Evolutionary conservation across 306 rosid species (phyloP).

Genomic region (Begonia masoniana): DNA sequence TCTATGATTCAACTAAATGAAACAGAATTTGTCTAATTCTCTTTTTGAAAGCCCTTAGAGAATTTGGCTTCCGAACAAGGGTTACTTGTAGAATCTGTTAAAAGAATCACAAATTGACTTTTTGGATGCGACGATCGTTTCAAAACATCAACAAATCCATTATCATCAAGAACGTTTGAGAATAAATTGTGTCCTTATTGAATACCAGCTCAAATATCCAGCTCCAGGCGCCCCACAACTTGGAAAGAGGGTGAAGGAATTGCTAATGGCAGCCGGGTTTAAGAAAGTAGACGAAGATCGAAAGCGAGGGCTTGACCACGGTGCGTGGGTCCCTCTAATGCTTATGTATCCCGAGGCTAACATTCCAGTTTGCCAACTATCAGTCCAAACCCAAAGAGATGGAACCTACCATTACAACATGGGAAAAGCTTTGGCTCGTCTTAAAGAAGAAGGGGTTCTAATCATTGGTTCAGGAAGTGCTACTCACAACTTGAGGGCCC

Average conservation of each 20-base stretch:
- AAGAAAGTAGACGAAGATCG: conserved; percentile 42
- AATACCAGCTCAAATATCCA: conserved; percentile 51
- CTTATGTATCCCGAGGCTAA: conserved; percentile 83
- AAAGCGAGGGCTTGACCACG: conserved; percentile 75
- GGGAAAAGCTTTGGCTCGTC: conserved; percentile 69
- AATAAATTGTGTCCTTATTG: background rate
- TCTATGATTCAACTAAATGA: no score
- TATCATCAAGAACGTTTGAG: no score
- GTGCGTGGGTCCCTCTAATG: conserved; percentile 77
- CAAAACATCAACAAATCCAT: no score
- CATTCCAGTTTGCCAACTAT: conserved; percentile 74
- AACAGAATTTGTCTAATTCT: no score
- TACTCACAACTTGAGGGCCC: conserved; percentile 48
- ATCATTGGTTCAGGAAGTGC: conserved; percentile 79
- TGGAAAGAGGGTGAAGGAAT: conserved; percentile 58
- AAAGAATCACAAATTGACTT: no score
- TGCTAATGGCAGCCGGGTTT: conserved; percentile 31
- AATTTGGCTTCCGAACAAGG: no score
- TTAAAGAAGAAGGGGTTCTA: conserved; percentile 64
- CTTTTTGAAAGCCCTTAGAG: no score
- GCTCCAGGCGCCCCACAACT: conserved; percentile 67
- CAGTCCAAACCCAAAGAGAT: conserved; percentile 42
- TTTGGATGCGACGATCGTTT: no score
- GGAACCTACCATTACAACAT: conserved; percentile 49
- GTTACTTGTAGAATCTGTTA: no score